Evolutionary conservation across 352 stramenopile species (phyloP), one percentile per base, ranked within the genome.

Genomic region (Globisporangium emineosum): DNA sequence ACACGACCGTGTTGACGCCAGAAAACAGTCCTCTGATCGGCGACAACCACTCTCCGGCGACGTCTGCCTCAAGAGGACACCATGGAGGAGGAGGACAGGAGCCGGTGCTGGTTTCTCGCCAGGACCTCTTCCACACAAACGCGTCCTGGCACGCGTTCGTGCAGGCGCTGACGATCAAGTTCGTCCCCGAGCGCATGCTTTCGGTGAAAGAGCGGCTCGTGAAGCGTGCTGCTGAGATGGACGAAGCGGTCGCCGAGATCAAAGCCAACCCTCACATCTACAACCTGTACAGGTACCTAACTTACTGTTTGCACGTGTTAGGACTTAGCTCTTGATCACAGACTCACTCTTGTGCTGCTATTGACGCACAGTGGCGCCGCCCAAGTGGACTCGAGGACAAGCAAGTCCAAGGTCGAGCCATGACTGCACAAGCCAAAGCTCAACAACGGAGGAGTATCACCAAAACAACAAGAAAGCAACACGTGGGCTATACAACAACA

Each of bases 161-260:
- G 60, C 63, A 89, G 60, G 74, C 74, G 32, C 49, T 93, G 25
- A 76, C 81, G 15, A 65, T 90, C 62, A 86, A 90, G 51, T 93
- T 93, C 37, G 78, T 86, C 15, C 76, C 79, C 12, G 73, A 89
- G 17, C 74, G 79, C 45, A 81, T 90, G 72, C 68, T 86, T 27
- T 73, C 75, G 0, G 69, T 91, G 25, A 82, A 90, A 27, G 81
- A 91, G 67, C 76, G 84, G 19, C 70, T 91, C 4, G 68, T 91
- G 47, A 69, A 71, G 47, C 79, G 76, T 17, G 76, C 74, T 0
- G 59, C 69, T 2, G 71, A 76, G 61, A 82, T 88, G 71, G 68
- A 78, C 40, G 70, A 77, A 5, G 73, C 89, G 45, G 58, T 89
- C 21, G 64, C 71, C 0, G 65, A 78, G 60, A 68, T 89, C 74